Conservation (phyloP, 2,329 filamentous ascomycete genomes). For the Trichoderma sp. region DNA sequence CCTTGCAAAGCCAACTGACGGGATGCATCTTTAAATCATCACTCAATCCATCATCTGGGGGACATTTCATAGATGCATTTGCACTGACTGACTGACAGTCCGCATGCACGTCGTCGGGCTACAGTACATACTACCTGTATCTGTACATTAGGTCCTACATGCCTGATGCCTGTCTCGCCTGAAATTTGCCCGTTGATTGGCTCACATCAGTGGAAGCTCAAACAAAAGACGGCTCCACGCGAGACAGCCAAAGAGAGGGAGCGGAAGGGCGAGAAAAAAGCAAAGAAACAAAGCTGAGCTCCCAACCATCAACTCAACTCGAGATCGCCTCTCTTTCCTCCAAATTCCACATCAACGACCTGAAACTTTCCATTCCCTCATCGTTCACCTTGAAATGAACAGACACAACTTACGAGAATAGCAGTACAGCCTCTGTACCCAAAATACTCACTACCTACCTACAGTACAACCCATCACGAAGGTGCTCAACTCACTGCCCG, state of each 20-base stretch:
- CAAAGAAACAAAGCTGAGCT: no score
- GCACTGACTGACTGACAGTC: background rate
- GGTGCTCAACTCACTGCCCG: background rate
- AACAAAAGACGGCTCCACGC: constrained; percentile 1
- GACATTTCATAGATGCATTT: background rate
- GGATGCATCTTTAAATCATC: background rate
- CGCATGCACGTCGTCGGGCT: background rate
- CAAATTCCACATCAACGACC: no score
- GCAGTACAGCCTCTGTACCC: no score
- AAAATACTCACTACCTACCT: no score
- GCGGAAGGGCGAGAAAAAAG: no score
- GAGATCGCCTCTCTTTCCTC: no score
- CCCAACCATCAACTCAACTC: no score
- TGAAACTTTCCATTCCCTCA: no score
- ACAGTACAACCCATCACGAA: no score
- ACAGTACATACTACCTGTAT: background rate
- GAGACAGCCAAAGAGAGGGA: background rate
- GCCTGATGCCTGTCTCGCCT: background rate
- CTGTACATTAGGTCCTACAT: background rate
- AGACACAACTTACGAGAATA: no score
- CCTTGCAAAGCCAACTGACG: background rate
- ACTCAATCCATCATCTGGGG: background rate
- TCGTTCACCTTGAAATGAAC: no score
- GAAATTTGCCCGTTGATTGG: background rate
- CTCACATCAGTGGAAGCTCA: background rate